Evolutionary conservation across 192 early-diverging fungal genomes (phyloP).

Genomic region (Gamsiella multidivaricata): DNA sequence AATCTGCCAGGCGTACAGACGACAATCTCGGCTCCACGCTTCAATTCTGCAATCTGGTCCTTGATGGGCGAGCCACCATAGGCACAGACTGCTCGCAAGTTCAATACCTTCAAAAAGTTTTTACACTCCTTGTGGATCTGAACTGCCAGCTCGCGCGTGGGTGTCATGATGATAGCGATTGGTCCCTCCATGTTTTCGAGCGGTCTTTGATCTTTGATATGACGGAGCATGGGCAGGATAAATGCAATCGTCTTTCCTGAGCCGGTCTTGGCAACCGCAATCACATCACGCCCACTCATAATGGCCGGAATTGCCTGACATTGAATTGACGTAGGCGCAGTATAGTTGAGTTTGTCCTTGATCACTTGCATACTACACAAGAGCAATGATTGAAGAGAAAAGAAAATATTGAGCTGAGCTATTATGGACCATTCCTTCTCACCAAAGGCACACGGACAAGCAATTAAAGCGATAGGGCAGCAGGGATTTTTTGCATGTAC

Average conservation of each 20-base stretch:
- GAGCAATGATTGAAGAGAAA: background rate
- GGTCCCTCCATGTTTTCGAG: constrained; percentile 85
- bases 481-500: no score
- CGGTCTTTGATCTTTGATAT: constrained; percentile 90
- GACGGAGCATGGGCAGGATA: constrained; percentile 93
- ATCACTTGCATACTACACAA: constrained; percentile 74
- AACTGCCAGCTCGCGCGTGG: constrained; percentile 91
- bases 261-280: constrained; percentile 95
- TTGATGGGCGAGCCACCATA: constrained; percentile 90
- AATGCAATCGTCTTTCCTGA: constrained; percentile 95
- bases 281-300: constrained; percentile 94
- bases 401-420: constrained; percentile 5
- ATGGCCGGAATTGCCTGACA: constrained; percentile 96
- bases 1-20: constrained; percentile 93
- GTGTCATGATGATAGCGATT: constrained; percentile 89
- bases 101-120: constrained; percentile 87
- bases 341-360: constrained; percentile 81
- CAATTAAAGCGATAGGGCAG: no score
- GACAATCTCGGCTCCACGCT: constrained; percentile 91
- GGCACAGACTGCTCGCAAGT: constrained; percentile 89
- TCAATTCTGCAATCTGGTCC: constrained; percentile 89
- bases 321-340: constrained; percentile 90
- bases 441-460: no score
- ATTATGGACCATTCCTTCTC: background rate
- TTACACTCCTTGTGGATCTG: constrained; percentile 95